Percentiles rank a stretch among this genome's conserved stretches.
Conservation (phyloP, 2,329 filamentous ascomycete species). For the Knoxdaviesia proteae region DNA sequence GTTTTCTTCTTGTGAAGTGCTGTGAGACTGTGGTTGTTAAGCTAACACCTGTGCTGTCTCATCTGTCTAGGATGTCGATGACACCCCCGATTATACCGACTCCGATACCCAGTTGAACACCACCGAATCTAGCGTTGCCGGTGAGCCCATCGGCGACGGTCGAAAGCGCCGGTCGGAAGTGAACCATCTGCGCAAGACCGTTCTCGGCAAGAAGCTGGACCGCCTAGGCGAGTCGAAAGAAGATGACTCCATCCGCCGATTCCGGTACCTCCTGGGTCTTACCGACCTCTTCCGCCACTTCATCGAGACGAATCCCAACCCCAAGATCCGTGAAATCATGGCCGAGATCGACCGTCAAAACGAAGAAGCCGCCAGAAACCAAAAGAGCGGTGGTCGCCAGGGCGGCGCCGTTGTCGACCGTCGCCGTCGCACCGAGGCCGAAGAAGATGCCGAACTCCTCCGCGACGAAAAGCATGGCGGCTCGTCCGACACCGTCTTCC, state of each 20-base stretch:
- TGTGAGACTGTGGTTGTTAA: neutral
- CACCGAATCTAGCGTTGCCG: slow-evolving; percentile 66
- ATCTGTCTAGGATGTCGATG: slow-evolving; percentile 32
- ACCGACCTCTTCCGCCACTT: slow-evolving; percentile 98
- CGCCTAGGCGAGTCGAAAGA: slow-evolving; percentile 87
- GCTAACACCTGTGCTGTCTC: neutral
- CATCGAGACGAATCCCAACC: slow-evolving; percentile 92
- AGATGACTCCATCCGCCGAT: slow-evolving; percentile 84
- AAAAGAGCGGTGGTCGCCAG: slow-evolving; percentile 58
- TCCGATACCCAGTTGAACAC: slow-evolving; percentile 48
- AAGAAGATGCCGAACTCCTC: slow-evolving; percentile 79
- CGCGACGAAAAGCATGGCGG: slow-evolving; percentile 79
- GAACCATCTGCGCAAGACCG: slow-evolving; percentile 73
- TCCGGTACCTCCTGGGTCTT: slow-evolving; percentile 81
- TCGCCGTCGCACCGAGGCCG: slow-evolving; percentile 78
- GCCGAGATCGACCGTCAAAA: slow-evolving; percentile 88
- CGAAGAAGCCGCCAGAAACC: slow-evolving; percentile 46
- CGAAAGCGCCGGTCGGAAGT: slow-evolving; percentile 72
- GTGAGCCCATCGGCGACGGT: slow-evolving; percentile 54
- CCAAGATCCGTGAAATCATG: slow-evolving; percentile 85
- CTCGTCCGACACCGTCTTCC: slow-evolving; percentile 73
- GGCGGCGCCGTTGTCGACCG: slow-evolving; percentile 65
- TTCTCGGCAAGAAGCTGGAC: slow-evolving; percentile 90
- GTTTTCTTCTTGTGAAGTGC: neutral
- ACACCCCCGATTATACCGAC: slow-evolving; percentile 45